phyloP scores from a whole-genome alignment of 1,284 basidiomycete species.

The Ustilago xerochloae region DNA sequence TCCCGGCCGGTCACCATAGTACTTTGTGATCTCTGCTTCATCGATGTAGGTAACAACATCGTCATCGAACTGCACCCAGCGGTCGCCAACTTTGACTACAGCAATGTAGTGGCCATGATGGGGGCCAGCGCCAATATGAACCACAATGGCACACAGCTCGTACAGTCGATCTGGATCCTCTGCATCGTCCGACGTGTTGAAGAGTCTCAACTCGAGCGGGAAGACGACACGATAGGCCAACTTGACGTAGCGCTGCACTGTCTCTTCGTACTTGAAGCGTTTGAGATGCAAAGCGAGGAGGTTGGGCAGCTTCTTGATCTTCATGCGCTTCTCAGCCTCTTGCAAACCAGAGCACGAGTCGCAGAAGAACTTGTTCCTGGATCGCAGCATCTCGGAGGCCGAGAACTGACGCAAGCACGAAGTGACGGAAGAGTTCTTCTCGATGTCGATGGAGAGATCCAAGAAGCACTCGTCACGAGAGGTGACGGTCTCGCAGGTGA shows the following conservation, averaged over 20 bases:
- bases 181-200: conserved; percentile 95
- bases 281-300: conserved; percentile 94
- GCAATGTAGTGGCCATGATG: conserved; percentile 98
- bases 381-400: conserved; percentile 96
- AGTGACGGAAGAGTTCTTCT: conserved; percentile 94
- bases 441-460: conserved; percentile 97
- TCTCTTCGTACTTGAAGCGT: conserved; percentile 96
- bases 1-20: conserved; percentile 87
- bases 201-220: conserved; percentile 89
- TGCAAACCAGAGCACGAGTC: conserved; percentile 95
- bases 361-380: conserved; percentile 98
- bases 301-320: conserved; percentile 94
- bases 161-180: conserved; percentile 87
- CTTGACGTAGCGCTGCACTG: conserved; percentile 87
- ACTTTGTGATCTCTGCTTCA: conserved; percentile 88
- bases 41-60: conserved; percentile 87
- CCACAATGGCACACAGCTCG: conserved; percentile 92
- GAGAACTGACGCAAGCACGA: conserved; percentile 95
- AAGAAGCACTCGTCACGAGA: conserved; percentile 95
- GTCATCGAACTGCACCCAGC: conserved; percentile 96
- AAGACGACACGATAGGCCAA: conserved; percentile 95
- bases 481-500: conserved; percentile 91
- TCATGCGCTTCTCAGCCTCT: conserved; percentile 98
- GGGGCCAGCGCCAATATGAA: conserved; percentile 95
- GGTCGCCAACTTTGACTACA: conserved; percentile 82